phyloP scores from a whole-genome alignment of 1,284 basidiomycete genomes.

The Pterulicium gracile region DNA sequence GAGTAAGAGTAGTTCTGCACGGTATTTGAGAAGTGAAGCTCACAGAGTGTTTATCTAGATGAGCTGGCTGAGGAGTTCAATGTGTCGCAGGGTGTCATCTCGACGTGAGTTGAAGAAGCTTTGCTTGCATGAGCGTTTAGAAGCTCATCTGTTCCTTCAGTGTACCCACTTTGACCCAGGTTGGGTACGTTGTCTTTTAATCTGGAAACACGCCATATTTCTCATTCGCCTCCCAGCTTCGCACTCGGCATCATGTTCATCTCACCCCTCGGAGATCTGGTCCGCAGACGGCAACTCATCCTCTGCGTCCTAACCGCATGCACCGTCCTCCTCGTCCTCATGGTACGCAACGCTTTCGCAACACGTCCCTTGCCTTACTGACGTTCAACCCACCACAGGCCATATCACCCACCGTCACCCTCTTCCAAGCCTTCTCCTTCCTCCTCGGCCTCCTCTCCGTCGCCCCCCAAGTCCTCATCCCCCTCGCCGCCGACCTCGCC shows the following conservation, averaged over 20 bases:
- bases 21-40: not conserved
- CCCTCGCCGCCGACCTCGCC: constrained; percentile 58
- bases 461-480: constrained; percentile 48
- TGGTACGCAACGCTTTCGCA: too few species aligned
- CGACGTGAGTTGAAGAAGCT: not conserved
- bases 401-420: constrained; percentile 32
- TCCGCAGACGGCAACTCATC: constrained; percentile 45
- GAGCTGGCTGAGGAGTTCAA: not conserved
- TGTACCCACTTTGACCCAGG: not conserved
- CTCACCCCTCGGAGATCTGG: constrained; percentile 57
- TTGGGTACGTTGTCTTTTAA: not conserved
- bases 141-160: too few species aligned
- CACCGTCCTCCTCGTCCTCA: constrained; percentile 40
- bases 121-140: not conserved
- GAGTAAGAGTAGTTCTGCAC: not conserved
- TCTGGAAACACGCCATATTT: too few species aligned
- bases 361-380: not conserved
- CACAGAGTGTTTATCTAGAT: not conserved
- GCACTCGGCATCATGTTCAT: constrained; percentile 49
- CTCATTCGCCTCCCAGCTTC: too few species aligned
- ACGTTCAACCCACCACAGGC: constrained; percentile 15
- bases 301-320: constrained; percentile 36
- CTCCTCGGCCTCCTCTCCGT: constrained; percentile 48
- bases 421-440: constrained; percentile 48
- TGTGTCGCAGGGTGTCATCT: not conserved